Evolutionary conservation across 1,139 yeast species (phyloP), one percentile per base, ranked within the genome.

Genomic region (Taiozyma onychis): DNA sequence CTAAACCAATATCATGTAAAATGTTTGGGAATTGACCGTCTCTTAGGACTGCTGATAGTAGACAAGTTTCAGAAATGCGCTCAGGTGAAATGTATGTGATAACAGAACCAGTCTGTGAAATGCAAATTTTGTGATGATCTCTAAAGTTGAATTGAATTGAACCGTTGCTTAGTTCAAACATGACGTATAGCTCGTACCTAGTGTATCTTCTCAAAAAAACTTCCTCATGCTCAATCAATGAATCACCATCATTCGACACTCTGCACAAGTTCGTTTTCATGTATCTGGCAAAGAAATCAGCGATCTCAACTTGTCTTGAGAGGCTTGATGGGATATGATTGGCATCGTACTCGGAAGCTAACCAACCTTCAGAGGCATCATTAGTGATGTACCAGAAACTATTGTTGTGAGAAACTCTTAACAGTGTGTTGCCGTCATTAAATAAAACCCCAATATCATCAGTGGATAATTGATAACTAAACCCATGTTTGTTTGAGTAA

Each of bases 111-210:
- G 80, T 75, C 58, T 84, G 84, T 44, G 93, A 85, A 43, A 91
- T 68, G 56, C 95, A 84, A 52, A 91, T 72, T 70, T 93, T 93
- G 69, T 87, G 91, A 65, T 93, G 99, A 70, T 93, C 99, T 64
- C 87, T 87, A 70, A 93, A 93, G 69, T 93, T 93, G 71, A 90
- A 90, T 68, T 93, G 99, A 69, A 87, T 82, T 45, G 89, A 85
- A 22, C 97, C 97, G 65, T 90, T 89, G 64, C 96, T 88, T 74
- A 93, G 73, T 67, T 89, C 95, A 72, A 95, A 93, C 95, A 91
- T 87, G 51, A 90, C 89, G 66, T 80, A 88, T 54, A 83, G 84
- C 49, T 83, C 77, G 51, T 85, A 83, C 67, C 97, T 80, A 47
- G 90, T 80, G 66, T 86, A 88, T 64, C 96, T 78, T 71, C 95